Percentiles rank a stretch among this genome's conserved stretches.
These are phyloP conservation scores for Diplodia intermedia DNA, from an alignment of 2,329 filamentous ascomycete species.

Conservation along the genomic window DNA sequence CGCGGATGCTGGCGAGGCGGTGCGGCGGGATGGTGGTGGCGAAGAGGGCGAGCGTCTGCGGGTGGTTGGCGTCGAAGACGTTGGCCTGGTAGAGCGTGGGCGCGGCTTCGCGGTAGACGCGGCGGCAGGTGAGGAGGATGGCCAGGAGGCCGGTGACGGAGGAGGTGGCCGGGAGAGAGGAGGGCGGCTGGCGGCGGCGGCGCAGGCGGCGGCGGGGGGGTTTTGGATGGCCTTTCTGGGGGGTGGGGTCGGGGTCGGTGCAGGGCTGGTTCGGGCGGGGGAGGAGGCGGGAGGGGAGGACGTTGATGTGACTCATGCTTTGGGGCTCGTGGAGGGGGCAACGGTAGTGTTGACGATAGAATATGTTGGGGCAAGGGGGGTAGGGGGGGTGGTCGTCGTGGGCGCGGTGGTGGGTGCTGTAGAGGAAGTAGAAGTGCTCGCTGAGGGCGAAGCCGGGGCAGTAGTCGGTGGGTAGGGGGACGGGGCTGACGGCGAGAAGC, in stretches of 20 bases:
- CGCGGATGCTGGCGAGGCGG: background rate
- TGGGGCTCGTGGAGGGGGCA: background rate
- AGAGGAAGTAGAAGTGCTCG: background rate
- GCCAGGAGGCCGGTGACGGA: background rate
- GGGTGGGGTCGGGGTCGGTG: background rate
- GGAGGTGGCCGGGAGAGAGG: background rate
- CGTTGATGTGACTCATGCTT: too few relatives aligned
- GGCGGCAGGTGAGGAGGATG: slow-evolving; percentile 9
- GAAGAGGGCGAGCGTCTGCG: slow-evolving; percentile 9
- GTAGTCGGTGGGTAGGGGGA: background rate
- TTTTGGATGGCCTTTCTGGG: background rate
- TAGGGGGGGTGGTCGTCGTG: background rate
- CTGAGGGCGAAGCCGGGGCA: background rate
- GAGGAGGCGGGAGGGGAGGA: background rate
- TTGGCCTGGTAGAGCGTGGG: slow-evolving; percentile 1
- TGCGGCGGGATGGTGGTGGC: background rate
- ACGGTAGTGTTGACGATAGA: background rate
- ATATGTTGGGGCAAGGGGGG: background rate
- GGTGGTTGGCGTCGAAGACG: slow-evolving; percentile 18
- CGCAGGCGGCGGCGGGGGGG: background rate
- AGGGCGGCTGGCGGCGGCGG: too few relatives aligned
- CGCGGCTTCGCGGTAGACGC: slow-evolving; percentile 5
- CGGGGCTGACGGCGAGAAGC: background rate
- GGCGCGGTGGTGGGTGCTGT: background rate
- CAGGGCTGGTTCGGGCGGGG: background rate